Conservation (phyloP, 257 asterid genomes). For the Ophiorrhiza pumila region DNA sequence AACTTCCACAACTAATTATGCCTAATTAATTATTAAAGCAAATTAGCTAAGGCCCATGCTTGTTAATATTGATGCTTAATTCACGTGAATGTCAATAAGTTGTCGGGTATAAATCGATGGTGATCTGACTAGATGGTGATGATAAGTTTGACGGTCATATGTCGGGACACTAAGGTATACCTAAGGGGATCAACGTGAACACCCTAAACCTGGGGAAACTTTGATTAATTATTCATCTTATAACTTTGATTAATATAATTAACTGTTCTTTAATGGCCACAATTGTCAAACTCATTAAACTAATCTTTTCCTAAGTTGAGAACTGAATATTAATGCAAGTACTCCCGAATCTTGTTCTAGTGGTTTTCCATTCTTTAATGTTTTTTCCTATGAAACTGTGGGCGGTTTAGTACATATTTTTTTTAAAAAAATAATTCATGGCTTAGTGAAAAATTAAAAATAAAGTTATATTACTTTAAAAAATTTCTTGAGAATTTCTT, state of each 20-base stretch:
- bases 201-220: background rate
- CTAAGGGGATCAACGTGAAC: background rate
- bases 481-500: background rate
- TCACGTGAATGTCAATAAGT: conserved; percentile 15
- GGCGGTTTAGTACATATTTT: conserved; percentile 6
- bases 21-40: background rate
- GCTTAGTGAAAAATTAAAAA: background rate
- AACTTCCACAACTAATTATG: background rate
- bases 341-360: conserved; percentile 19
- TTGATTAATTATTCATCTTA: conserved; percentile 15
- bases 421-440: conserved; percentile 2
- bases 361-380: conserved; percentile 21
- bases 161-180: background rate
- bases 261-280: background rate
- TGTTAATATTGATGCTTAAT: conserved; percentile 13
- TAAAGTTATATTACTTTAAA: background rate
- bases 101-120: conserved; percentile 6
- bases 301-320: background rate
- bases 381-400: conserved; percentile 9
- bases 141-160: conserved; percentile 1
- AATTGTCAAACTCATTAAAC: background rate
- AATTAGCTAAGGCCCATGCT: too few relatives aligned
- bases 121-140: background rate
- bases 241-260: conserved; percentile 2
- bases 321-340: background rate